Evolutionary conservation across 371 early-diverging fungal species (phyloP).

Genomic region (Haplosporangium sp.): DNA sequence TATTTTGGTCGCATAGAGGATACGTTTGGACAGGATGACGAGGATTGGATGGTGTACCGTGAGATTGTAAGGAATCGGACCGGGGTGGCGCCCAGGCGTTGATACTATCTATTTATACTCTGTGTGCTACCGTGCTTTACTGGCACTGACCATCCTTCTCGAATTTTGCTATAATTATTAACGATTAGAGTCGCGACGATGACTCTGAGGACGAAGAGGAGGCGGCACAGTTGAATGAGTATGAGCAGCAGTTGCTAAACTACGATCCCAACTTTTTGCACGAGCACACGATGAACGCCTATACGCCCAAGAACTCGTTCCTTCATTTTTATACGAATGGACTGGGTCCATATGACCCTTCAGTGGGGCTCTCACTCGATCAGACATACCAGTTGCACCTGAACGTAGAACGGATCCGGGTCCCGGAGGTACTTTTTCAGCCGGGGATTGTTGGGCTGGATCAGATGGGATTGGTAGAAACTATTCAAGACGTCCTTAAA

Average conservation of each 20-base stretch:
- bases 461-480: slow-evolving; percentile 88
- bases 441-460: slow-evolving; percentile 89
- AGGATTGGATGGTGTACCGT: slow-evolving; percentile 92
- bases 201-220: slow-evolving; percentile 90
- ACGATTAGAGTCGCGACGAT: slow-evolving; percentile 79
- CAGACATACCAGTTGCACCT: slow-evolving; percentile 85
- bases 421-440: slow-evolving; percentile 90
- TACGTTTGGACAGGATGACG: slow-evolving; percentile 93
- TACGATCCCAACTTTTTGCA: slow-evolving; percentile 80
- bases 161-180: background rate
- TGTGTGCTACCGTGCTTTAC: too few relatives aligned
- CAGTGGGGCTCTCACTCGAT: slow-evolving; percentile 73
- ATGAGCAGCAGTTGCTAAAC: slow-evolving; percentile 75
- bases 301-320: slow-evolving; percentile 56
- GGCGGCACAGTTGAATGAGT: slow-evolving; percentile 67
- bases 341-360: slow-evolving; percentile 69
- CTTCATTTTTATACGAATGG: slow-evolving; percentile 52
- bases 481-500: slow-evolving; percentile 73
- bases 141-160: background rate
- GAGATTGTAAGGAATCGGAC: slow-evolving; percentile 73
- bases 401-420: slow-evolving; percentile 88
- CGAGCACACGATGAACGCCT: slow-evolving; percentile 50
- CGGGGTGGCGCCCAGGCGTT: background rate
- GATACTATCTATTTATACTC: too few relatives aligned
- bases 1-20: slow-evolving; percentile 67